These are phyloP conservation scores for Eucalyptus curtisii DNA, from an alignment of 345 rosid genomes.

Conservation along the genomic window DNA sequence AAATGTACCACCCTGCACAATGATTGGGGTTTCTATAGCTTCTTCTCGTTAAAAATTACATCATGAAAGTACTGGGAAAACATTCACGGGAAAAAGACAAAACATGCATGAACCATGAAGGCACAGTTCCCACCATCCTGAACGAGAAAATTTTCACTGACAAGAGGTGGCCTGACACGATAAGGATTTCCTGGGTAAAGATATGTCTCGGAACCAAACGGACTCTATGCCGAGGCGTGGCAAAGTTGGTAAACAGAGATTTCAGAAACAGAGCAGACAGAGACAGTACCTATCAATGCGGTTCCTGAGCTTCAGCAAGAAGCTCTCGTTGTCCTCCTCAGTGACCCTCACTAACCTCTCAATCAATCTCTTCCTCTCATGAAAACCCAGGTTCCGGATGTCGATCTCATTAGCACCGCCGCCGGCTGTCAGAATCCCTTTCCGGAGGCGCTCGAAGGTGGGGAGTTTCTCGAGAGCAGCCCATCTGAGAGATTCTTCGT, in stretches of 20 bases:
- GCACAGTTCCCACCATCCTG: not conserved
- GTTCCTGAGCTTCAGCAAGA: constrained; percentile 9
- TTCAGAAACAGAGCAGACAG: not conserved
- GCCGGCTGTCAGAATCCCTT: constrained; percentile 18
- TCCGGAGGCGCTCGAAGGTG: constrained; percentile 29
- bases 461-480: constrained; percentile 52
- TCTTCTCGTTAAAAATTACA: not conserved
- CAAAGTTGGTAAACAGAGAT: not conserved
- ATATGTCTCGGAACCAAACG: not conserved
- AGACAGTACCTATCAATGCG: constrained; percentile 1
- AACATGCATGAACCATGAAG: not conserved
- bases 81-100: not conserved
- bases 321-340: constrained; percentile 27
- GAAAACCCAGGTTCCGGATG: constrained; percentile 16
- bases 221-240: not conserved
- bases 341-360: constrained; percentile 21
- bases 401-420: constrained; percentile 11
- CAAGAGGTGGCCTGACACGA: not conserved
- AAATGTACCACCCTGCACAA: too few relatives aligned
- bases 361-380: constrained; percentile 15
- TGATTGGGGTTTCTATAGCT: too few relatives aligned
- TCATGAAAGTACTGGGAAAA: not conserved
- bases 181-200: not conserved
- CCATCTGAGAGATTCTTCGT: constrained; percentile 48
- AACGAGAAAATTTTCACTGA: not conserved